Evolutionary conservation across 805 yeast species (phyloP), one percentile per base, ranked within the genome.

Genomic region (Candida tallmaniae): DNA sequence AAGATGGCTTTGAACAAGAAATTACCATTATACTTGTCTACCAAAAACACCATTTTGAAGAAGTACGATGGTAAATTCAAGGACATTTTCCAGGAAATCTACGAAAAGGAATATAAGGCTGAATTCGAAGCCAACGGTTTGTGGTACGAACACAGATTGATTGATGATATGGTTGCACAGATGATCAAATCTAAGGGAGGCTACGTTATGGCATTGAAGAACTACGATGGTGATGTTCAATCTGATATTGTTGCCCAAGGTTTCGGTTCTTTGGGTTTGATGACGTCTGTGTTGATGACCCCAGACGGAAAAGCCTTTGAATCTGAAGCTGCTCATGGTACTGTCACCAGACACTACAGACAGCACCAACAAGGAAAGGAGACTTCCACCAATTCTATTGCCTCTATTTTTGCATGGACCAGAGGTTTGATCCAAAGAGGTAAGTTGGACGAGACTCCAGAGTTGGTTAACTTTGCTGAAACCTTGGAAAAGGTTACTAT

Each of bases 81-180:
- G 56, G 90, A 83, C 52, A 81, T 83, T 40, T 83, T 83, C 67
- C 78, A 80, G 58, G 77, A 72, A 40, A 56, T 83, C 34, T 83
- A 73, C 48, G 85, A 78, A 33, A 36, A 66, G 12, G 64, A 67
- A 28, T 83, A 83, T 62, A 70, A 74, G 49, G 12, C 59, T 8
- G 58, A 71, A 36, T 82, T 82, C 48, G 85, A 80, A 50, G 58
- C 62, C 10, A 64, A 65, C 22, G 83, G 81, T 15, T 72, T 83
- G 44, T 73, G 76, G 68, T 83, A 82, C 50, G 89, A 83, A 58
- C 93, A 83, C 59, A 74, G 93, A 60, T 70, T 83, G 53, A 83
- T 83, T 43, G 93, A 83, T 58, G 93, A 83, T 56, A 83, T 83
- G 88, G 93, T 83, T 41, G 90, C 90, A 4, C 93, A 83, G 61